These are phyloP conservation scores for Scolecobasidium constrictum DNA, from an alignment of 2,329 filamentous ascomycete genomes.

Conservation along the genomic window DNA sequence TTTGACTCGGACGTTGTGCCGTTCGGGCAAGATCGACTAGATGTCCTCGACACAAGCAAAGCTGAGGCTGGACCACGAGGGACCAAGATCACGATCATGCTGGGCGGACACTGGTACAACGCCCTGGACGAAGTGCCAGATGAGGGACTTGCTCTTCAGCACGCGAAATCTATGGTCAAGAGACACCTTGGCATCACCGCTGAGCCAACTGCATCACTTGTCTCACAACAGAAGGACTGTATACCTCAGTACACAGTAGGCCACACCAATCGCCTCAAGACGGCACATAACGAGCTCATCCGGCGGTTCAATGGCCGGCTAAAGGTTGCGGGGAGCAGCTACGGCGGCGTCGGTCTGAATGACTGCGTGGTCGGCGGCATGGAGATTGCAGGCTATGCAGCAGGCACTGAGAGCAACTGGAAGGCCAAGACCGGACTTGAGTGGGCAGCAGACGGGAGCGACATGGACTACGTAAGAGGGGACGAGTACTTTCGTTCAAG, in stretches of 20 bases:
- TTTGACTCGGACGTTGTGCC: constrained; percentile 67
- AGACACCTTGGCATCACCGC: constrained; percentile 65
- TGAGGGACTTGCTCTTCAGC: constrained; percentile 52
- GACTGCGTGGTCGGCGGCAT: constrained; percentile 9
- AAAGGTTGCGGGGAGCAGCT: constrained; percentile 11
- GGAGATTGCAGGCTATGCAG: constrained; percentile 2
- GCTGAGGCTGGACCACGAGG: constrained; percentile 46
- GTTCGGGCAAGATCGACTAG: constrained; percentile 19
- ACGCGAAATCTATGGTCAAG: constrained; percentile 59
- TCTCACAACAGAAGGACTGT: constrained; percentile 55
- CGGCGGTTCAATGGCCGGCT: constrained; percentile 5
- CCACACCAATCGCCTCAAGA: constrained; percentile 43
- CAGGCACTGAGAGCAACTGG: neutral
- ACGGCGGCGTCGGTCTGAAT: constrained; percentile 12
- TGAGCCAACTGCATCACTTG: constrained; percentile 49
- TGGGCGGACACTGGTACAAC: constrained; percentile 90
- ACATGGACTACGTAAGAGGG: neutral
- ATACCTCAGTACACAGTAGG: constrained; percentile 87
- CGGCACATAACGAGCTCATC: constrained; percentile 7
- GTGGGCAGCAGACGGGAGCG: neutral
- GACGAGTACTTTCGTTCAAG: neutral
- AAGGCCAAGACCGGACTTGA: constrained; percentile 7
- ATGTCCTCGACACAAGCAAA: neutral
- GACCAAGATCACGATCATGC: constrained; percentile 86
- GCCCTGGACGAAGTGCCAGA: constrained; percentile 50